phyloP scores from a whole-genome alignment of 1,284 basidiomycete genomes.

The Cutaneotrichosporon cavernicola region DNA sequence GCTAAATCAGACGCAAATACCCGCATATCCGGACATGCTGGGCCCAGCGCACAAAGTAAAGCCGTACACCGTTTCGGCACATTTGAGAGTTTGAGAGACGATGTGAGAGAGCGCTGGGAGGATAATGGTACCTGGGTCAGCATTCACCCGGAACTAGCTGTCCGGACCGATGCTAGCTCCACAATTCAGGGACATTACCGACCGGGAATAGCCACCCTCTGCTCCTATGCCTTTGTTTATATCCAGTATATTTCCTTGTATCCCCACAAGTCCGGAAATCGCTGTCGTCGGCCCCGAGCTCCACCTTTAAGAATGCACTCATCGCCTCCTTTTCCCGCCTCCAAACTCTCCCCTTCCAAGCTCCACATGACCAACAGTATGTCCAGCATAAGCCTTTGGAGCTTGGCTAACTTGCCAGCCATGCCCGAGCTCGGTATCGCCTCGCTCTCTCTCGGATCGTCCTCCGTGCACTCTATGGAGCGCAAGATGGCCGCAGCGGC shows the following conservation, averaged over 20 bases:
- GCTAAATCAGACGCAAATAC: neutral
- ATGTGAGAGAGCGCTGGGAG: too few species aligned
- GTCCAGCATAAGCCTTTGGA: too few species aligned
- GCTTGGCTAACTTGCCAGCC: neutral
- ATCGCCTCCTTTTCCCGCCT: neutral
- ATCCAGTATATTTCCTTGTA: slow-evolving; percentile 1
- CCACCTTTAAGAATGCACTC: neutral
- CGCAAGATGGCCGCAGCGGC: slow-evolving; percentile 10
- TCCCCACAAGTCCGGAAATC: slow-evolving; percentile 1
- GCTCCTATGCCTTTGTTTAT: neutral
- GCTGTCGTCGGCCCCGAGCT: neutral
- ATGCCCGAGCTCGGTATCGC: slow-evolving; percentile 14
- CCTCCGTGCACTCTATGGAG: slow-evolving; percentile 5
- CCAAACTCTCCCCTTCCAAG: neutral
- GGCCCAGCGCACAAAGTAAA: neutral
- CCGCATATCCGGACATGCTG: neutral
- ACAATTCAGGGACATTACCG: neutral
- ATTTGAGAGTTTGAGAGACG: neutral
- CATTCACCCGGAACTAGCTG: neutral
- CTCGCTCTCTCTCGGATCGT: slow-evolving; percentile 15
- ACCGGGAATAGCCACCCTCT: neutral
- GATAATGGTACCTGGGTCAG: too few species aligned
- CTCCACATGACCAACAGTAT: neutral
- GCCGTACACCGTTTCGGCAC: neutral
- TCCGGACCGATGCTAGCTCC: neutral